Percentiles rank a stretch among this genome's conserved stretches.
Conservation (phyloP, 495 filamentous ascomycete genomes). For the Aspergillus bridgeri region DNA sequence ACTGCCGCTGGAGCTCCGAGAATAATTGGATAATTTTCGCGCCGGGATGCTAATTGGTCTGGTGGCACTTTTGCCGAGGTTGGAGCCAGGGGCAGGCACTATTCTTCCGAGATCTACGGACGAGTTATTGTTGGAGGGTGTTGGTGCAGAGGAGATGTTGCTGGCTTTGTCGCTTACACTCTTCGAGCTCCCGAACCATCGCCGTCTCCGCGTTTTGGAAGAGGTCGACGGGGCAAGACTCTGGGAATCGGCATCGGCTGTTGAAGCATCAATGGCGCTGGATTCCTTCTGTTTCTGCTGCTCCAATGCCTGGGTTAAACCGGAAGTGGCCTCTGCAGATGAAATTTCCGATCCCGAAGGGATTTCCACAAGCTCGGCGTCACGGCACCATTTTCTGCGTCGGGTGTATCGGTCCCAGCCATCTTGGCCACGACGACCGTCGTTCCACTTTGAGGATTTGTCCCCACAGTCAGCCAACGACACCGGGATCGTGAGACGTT, state of each 20-base stretch:
- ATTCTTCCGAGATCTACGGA: slow-evolving; percentile 26
- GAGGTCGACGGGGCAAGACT: slow-evolving; percentile 31
- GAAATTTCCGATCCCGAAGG: slow-evolving; percentile 35
- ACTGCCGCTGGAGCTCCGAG: slow-evolving; percentile 26
- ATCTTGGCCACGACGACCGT: slow-evolving; percentile 81
- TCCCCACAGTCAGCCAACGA: slow-evolving; percentile 3
- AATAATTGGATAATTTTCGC: slow-evolving; percentile 23
- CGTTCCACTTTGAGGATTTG: slow-evolving; percentile 67
- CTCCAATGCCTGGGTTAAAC: slow-evolving; percentile 31
- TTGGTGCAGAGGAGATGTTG: slow-evolving; percentile 23
- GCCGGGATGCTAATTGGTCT: slow-evolving; percentile 34
- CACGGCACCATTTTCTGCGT: slow-evolving; percentile 91
- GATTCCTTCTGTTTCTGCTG: slow-evolving; percentile 22
- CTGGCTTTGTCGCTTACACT: slow-evolving; percentile 31
- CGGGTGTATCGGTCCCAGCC: slow-evolving; percentile 95
- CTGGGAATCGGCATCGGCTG: slow-evolving; percentile 27
- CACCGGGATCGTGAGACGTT: neutral
- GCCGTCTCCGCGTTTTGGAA: slow-evolving; percentile 34
- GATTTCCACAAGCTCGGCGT: slow-evolving; percentile 88
- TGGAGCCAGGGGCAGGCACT: slow-evolving; percentile 20
- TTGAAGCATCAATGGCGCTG: slow-evolving; percentile 19
- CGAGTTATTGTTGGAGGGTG: slow-evolving; percentile 20
- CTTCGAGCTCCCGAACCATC: slow-evolving; percentile 44
- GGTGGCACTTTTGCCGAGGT: slow-evolving; percentile 21
- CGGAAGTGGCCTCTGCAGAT: slow-evolving; percentile 26